Evolutionary conservation across 2,329 filamentous ascomycete species (phyloP), one percentile per base, ranked within the genome.

Genomic region (Didymella keratinophila): DNA sequence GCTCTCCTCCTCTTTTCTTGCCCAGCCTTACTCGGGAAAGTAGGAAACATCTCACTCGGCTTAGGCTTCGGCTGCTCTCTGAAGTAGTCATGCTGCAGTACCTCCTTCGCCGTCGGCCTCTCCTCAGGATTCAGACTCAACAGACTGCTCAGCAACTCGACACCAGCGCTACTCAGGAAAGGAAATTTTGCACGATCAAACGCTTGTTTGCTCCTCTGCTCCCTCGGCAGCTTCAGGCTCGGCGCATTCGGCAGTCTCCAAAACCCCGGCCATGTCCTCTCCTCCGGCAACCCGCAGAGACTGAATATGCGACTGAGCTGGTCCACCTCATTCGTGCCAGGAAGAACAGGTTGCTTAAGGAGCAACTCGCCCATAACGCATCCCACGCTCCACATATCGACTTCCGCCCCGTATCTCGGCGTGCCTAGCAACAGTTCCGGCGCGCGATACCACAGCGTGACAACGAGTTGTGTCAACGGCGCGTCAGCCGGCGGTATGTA

Each of bases 351-450:
- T 62, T 93, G 89, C 62, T 92, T 90, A 34, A 87, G 89, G 20
- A 98, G 82, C 3, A 99, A 84, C 80, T 99, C 95, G 61, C 89
- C 94, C 73, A 99, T 96, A 71, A 99, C 93, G 79, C 95, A 98
- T 12, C 95, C 95, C 3, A 98, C 82, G 78, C 91, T 96, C 95
- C 95, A 99, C 84, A 98, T 90, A 78, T 98, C 95, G 68, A 98
- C 84, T 60, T 90, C 86, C 1, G 84, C 80, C 58, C 85, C 88
- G 79, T 99, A 99, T 16, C 83, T 84, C 34, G 86, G 85, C 0
- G 91, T 82, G 6, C 95, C 95, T 3, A 98, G 87, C 2, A 99
- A 84, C 11, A 98, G 85, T 78, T 98, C 95, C 0, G 95, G 95
- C 0, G 91, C 86, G 56, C 95, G 91, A 77, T 99, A 99, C 95